phyloP scores from a whole-genome alignment of 139 green algal genomes.

The Desmodesmus armatus region DNA sequence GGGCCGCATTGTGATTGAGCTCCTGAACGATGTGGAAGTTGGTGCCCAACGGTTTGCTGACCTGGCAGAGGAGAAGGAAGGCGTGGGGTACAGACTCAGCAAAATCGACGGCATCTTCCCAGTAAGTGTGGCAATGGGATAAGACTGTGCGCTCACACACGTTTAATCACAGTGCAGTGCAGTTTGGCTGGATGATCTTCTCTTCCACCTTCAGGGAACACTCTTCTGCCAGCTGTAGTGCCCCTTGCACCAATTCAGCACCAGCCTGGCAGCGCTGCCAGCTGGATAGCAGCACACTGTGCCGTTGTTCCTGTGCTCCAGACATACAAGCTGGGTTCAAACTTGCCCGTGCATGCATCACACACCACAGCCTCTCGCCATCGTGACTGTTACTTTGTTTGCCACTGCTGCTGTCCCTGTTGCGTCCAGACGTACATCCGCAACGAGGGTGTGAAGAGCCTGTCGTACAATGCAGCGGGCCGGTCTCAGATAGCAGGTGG shows the following conservation, averaged over 20 bases:
- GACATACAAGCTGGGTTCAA: too few relatives aligned
- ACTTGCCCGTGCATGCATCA: neutral
- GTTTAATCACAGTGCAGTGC: too few relatives aligned
- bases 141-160: too few relatives aligned
- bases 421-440: conserved; percentile 55
- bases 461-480: conserved; percentile 55
- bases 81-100: conserved; percentile 45
- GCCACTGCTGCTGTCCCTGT: neutral
- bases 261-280: too few relatives aligned
- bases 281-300: too few relatives aligned
- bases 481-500: conserved; percentile 45
- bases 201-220: too few relatives aligned
- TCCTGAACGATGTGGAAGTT: neutral
- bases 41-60: conserved; percentile 44
- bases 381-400: neutral
- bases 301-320: too few relatives aligned
- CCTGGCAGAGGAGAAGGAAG: conserved; percentile 44
- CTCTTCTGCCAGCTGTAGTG: too few relatives aligned
- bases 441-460: conserved; percentile 47
- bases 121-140: too few relatives aligned
- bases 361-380: neutral
- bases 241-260: too few relatives aligned
- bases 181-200: too few relatives aligned
- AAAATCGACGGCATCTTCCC: conserved; percentile 44
- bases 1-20: conserved; percentile 44